Conservation (phyloP, 306 rosid genomes). For the Dalbergia oliveri region DNA sequence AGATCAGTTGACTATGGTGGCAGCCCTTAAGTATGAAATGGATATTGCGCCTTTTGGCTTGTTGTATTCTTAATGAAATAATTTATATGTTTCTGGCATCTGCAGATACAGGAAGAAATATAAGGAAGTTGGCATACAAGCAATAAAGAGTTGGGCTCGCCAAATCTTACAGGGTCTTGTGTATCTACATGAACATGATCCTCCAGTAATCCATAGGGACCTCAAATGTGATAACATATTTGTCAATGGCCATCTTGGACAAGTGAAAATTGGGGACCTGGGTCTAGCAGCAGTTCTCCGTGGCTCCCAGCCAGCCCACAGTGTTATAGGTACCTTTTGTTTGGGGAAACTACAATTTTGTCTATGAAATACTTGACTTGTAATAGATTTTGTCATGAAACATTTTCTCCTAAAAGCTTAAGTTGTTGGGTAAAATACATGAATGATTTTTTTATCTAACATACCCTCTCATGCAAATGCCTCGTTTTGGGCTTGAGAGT, state of each 20-base stretch:
- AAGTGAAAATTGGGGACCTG: slow-evolving; percentile 90
- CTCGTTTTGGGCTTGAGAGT: too few species aligned
- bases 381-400: too few species aligned
- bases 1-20: slow-evolving; percentile 2
- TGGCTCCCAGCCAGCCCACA: slow-evolving; percentile 78
- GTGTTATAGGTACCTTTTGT: slow-evolving; percentile 73
- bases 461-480: too few species aligned
- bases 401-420: too few species aligned
- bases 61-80: slow-evolving; percentile 12
- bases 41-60: background rate
- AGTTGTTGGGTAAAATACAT: too few species aligned
- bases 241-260: slow-evolving; percentile 95
- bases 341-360: too few species aligned
- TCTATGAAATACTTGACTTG: too few species aligned
- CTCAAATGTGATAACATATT: slow-evolving; percentile 91
- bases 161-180: slow-evolving; percentile 84
- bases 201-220: slow-evolving; percentile 92
- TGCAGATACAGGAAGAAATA: slow-evolving; percentile 85
- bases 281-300: slow-evolving; percentile 87
- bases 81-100: slow-evolving; percentile 24
- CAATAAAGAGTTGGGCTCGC: slow-evolving; percentile 83
- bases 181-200: slow-evolving; percentile 80
- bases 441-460: too few species aligned
- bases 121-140: slow-evolving; percentile 60
- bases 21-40: background rate